Conservation (phyloP, 2,329 filamentous ascomycete species). For the Sporothrix dimorphospora region DNA sequence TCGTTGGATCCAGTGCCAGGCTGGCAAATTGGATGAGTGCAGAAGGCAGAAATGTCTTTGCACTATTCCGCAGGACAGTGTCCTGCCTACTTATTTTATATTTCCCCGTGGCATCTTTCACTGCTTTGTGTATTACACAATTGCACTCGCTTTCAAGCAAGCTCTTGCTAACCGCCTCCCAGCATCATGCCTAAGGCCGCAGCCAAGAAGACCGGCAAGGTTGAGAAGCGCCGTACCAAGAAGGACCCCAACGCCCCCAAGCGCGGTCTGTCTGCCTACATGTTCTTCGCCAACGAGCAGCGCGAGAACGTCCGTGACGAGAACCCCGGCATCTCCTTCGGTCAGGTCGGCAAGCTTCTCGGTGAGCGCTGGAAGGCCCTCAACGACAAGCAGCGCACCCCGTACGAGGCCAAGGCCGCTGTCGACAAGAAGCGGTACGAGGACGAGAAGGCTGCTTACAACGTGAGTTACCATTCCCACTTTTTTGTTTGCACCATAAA, state of each 20-base stretch:
- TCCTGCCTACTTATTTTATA: too few relatives aligned
- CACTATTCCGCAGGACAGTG: too few relatives aligned
- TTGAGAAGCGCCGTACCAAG: slow-evolving; percentile 60
- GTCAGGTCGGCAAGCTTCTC: slow-evolving; percentile 96
- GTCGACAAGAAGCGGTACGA: slow-evolving; percentile 99
- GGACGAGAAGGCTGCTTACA: slow-evolving; percentile 94
- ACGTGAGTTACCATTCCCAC: slow-evolving; percentile 60
- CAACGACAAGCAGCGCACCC: slow-evolving; percentile 86
- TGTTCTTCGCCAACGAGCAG: slow-evolving; percentile 99
- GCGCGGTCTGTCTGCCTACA: slow-evolving; percentile 98
- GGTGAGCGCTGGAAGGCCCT: slow-evolving; percentile 99
- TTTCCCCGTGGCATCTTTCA: too few relatives aligned
- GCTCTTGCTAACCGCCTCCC: slow-evolving; percentile 30
- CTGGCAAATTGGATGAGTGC: too few relatives aligned
- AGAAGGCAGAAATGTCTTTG: too few relatives aligned
- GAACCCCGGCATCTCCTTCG: slow-evolving; percentile 97
- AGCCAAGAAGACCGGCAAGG: slow-evolving; percentile 58
- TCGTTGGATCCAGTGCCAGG: neutral
- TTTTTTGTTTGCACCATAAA: neutral
- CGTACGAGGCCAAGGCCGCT: slow-evolving; percentile 96
- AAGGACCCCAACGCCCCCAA: slow-evolving; percentile 96
- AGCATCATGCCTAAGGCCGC: slow-evolving; percentile 63
- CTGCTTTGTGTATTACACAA: too few relatives aligned
- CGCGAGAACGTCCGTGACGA: slow-evolving; percentile 97
- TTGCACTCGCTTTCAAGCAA: neutral